phyloP scores from a whole-genome alignment of 1,284 basidiomycete genomes.

The Anthracocystis walkeri region DNA sequence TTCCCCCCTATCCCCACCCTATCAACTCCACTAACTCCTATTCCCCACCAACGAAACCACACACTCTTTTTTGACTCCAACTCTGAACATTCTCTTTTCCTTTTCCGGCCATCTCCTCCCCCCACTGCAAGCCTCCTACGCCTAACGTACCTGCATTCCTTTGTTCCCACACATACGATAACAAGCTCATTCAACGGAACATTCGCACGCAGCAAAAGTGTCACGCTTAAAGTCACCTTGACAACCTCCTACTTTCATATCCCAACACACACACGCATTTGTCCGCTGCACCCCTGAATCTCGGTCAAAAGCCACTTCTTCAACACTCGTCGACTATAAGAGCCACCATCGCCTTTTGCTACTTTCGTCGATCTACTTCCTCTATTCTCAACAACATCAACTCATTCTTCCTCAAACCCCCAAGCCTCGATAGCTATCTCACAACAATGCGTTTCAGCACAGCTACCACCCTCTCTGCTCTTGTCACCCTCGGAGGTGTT shows the following conservation, averaged over 20 bases:
- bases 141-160: conserved; percentile 2
- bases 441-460: conserved; percentile 40
- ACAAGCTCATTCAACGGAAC: neutral
- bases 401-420: neutral
- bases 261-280: conserved; percentile 1
- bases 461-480: conserved; percentile 26
- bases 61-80: conserved; percentile 29
- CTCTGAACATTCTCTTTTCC: conserved; percentile 25
- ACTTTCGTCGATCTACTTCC: neutral
- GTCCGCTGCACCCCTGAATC: neutral
- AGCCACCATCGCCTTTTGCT: too few relatives aligned
- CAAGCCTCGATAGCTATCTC: neutral
- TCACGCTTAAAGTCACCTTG: too few relatives aligned
- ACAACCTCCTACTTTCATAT: neutral
- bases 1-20: conserved; percentile 4
- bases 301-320: too few relatives aligned
- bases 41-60: conserved; percentile 2
- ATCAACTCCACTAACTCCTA: conserved; percentile 2
- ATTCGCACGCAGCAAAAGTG: too few relatives aligned
- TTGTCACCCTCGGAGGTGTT: conserved; percentile 32
- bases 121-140: conserved; percentile 4
- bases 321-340: too few relatives aligned
- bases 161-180: conserved; percentile 1
- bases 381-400: neutral
- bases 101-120: conserved; percentile 3